Base-by-base conservation (phyloP, 2,329 filamentous ascomycete species). In the Zasmidium cellare region DNA sequence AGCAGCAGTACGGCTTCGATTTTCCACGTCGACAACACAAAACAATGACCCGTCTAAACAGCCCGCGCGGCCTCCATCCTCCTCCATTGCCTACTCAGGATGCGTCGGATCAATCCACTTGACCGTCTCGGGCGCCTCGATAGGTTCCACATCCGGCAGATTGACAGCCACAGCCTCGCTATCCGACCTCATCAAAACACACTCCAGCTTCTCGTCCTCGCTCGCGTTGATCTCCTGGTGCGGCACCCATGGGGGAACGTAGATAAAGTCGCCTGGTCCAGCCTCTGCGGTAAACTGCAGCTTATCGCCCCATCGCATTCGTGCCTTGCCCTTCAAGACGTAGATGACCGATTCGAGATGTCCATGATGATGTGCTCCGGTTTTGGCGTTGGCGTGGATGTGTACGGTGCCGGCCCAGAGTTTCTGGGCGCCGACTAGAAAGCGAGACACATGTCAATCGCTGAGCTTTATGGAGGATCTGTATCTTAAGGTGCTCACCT, bases 201-300 rank as follows among this genome's bases (percentile, higher is more conserved):
- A 78, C 57, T 77, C 76, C 60, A 78, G 61, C 48, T 69, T 74
- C 67, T 77, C 75, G 56, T 76, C 70, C 53, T 71, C 71, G 31
- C 65, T 67, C 3, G 76, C 76, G 62, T 78, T 79, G 64, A 79
- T 79, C 70, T 79, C 76, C 66, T 79, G 76, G 65, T 79, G 76
- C 41, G 76, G 76, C 22, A 65, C 66, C 51, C 62, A 69, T 38
- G 76, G 76, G 38, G 77, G 76, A 24, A 79, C 76, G 61, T 74
- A 79, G 54, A 79, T 79, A 61, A 79, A 79, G 60, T 79, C 76
- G 1, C 77, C 77, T 1, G 76, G 76, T 18, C 35, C 53, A 23
- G 45, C 25, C 35, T 44, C 45, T 24, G 77, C 76, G 1, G 73
- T 75, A 63, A 76, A 79, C 65, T 79, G 73, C 53, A 79, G 63